These are phyloP conservation scores for Thelephora ganbajun DNA, from an alignment of 768 basidiomycete genomes.

Conservation along the genomic window DNA sequence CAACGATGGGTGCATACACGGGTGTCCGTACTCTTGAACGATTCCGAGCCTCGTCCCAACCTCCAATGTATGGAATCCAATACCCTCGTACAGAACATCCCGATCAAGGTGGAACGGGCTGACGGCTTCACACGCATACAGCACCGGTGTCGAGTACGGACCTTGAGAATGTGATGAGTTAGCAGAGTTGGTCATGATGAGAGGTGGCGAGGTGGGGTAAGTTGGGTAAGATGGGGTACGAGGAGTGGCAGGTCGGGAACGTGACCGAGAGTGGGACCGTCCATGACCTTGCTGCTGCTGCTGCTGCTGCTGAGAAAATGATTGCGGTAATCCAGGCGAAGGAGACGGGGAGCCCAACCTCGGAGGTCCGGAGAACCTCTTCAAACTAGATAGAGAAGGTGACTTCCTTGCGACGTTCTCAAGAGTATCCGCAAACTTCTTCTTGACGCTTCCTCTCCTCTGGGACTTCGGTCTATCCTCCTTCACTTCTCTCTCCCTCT, in stretches of 20 bases:
- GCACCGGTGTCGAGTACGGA: constrained; percentile 16
- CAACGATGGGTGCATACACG: constrained; percentile 55
- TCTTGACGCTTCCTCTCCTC: no score
- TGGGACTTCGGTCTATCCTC: no score
- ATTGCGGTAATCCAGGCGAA: neutral
- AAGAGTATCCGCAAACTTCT: no score
- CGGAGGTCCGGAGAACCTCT: constrained; percentile 3
- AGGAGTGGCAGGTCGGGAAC: neutral
- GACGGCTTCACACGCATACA: constrained; percentile 56
- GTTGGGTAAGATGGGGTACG: neutral
- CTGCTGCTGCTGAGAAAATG: neutral
- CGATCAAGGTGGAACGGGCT: constrained; percentile 54
- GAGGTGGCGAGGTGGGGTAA: constrained; percentile 12
- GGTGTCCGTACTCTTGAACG: constrained; percentile 67
- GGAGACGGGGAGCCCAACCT: neutral
- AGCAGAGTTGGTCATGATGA: constrained; percentile 8
- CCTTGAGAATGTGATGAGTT: constrained; percentile 6
- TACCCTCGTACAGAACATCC: constrained; percentile 51
- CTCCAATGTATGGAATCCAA: constrained; percentile 64
- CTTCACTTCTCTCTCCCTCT: no score
- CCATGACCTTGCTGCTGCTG: neutral
- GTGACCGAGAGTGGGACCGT: neutral
- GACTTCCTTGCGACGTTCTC: no score
- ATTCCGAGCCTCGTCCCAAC: constrained; percentile 53
- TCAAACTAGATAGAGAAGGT: no score